phyloP scores from a whole-genome alignment of 2,329 filamentous ascomycete genomes.

The Chaetothyriales sp. region DNA sequence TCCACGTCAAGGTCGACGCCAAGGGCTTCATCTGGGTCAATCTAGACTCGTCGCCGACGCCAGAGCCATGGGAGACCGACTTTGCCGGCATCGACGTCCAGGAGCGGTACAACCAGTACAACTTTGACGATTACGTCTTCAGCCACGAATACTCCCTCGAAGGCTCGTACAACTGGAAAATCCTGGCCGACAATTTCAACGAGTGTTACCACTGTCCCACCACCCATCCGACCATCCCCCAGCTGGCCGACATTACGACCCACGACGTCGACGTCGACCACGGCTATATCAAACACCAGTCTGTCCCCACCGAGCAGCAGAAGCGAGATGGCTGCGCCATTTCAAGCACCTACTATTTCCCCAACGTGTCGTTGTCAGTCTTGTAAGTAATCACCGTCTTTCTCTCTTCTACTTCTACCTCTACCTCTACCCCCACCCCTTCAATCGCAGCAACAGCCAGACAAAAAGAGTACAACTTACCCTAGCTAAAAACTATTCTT shows the following conservation, averaged over 20 bases:
- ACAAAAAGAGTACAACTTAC: too few relatives aligned
- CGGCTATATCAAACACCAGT: slow-evolving; percentile 41
- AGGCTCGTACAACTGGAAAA: slow-evolving; percentile 17
- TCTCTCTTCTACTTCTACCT: too few relatives aligned
- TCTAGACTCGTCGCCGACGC: slow-evolving; percentile 8
- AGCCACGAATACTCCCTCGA: slow-evolving; percentile 22
- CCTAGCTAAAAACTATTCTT: too few relatives aligned
- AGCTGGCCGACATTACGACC: slow-evolving; percentile 39
- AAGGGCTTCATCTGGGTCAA: slow-evolving; percentile 16
- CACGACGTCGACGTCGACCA: slow-evolving; percentile 38
- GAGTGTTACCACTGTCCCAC: slow-evolving; percentile 44
- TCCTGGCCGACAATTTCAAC: slow-evolving; percentile 16
- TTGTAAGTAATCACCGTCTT: slow-evolving; percentile 13
- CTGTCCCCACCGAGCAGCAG: slow-evolving; percentile 20
- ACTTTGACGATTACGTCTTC: slow-evolving; percentile 40
- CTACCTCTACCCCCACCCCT: too few relatives aligned
- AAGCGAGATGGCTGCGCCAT: slow-evolving; percentile 7
- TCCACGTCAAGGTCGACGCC: slow-evolving; percentile 13
- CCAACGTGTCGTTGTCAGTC: slow-evolving; percentile 13
- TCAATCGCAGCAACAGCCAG: background rate
- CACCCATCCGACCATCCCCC: slow-evolving; percentile 41
- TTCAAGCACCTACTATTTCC: slow-evolving; percentile 15
- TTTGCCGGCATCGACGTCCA: slow-evolving; percentile 28
- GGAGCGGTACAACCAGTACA: slow-evolving; percentile 32
- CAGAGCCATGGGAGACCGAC: slow-evolving; percentile 12